A percentile compares a stretch with the other conserved stretches of the same genome.
Conservation (phyloP, 2,329 filamentous ascomycete genomes). For the Exophiala spinifera region DNA sequence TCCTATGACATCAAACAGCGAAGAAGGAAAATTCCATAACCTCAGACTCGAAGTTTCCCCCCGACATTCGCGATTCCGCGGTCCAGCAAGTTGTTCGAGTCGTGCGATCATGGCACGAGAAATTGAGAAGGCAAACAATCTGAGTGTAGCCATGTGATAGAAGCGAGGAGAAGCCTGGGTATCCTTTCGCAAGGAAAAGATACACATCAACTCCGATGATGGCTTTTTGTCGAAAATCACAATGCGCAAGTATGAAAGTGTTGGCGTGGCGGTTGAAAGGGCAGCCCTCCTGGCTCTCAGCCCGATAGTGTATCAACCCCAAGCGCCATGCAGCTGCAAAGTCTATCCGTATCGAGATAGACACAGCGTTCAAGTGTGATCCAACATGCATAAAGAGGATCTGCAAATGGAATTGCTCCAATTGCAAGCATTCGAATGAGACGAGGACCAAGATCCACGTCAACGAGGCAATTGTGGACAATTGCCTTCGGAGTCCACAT, state of each 20-base stretch:
- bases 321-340: slow-evolving; percentile 25
- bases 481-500: neutral
- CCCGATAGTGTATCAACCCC: slow-evolving; percentile 23
- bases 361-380: slow-evolving; percentile 22
- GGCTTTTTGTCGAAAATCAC: slow-evolving; percentile 11
- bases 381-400: slow-evolving; percentile 14
- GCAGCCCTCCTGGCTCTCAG: slow-evolving; percentile 25
- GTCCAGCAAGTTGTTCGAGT: neutral
- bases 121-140: slow-evolving; percentile 3
- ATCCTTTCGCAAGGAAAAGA: neutral
- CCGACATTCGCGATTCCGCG: neutral
- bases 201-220: slow-evolving; percentile 22
- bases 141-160: slow-evolving; percentile 13
- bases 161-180: slow-evolving; percentile 14
- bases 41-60: neutral
- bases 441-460: neutral
- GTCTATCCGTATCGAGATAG: slow-evolving; percentile 12
- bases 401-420: neutral
- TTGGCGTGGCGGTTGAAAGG: slow-evolving; percentile 20
- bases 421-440: neutral
- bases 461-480: neutral
- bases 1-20: slow-evolving; percentile 1
- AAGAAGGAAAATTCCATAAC: neutral
- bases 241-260: slow-evolving; percentile 6
- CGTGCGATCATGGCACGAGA: neutral